Conservation (phyloP, 352 stramenopile genomes). For the Pythium diclinum region DNA sequence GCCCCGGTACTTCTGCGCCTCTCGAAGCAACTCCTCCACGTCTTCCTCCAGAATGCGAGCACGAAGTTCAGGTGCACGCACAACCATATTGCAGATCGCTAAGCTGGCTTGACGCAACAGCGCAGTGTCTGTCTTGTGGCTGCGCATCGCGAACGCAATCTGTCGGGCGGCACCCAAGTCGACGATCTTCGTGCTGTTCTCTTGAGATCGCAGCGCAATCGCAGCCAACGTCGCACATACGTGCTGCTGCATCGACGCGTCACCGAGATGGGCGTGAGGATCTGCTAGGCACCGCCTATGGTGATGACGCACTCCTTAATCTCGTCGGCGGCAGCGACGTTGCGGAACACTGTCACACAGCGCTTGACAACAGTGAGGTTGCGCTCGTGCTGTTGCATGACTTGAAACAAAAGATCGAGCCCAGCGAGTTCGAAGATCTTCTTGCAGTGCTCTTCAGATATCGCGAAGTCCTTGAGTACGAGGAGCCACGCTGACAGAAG, state of each 20-base stretch:
- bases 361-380: slow-evolving; percentile 53
- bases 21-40: slow-evolving; percentile 57
- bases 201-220: slow-evolving; percentile 60
- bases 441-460: slow-evolving; percentile 74
- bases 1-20: slow-evolving; percentile 56
- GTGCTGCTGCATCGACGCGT: slow-evolving; percentile 64
- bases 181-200: slow-evolving; percentile 57
- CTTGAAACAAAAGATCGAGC: slow-evolving; percentile 48
- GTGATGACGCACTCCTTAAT: slow-evolving; percentile 63
- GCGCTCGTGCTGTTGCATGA: slow-evolving; percentile 53
- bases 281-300: slow-evolving; percentile 45
- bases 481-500: slow-evolving; percentile 57
- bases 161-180: slow-evolving; percentile 41
- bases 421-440: slow-evolving; percentile 60
- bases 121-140: slow-evolving; percentile 38
- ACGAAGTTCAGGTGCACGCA: slow-evolving; percentile 54
- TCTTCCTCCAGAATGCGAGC: slow-evolving; percentile 59
- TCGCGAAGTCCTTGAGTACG: slow-evolving; percentile 73
- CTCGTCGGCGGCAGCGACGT: slow-evolving; percentile 69
- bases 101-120: slow-evolving; percentile 74
- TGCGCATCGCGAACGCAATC: slow-evolving; percentile 57
- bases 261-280: slow-evolving; percentile 45
- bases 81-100: slow-evolving; percentile 78
- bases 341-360: slow-evolving; percentile 67
- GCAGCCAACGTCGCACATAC: slow-evolving; percentile 72